phyloP scores from a whole-genome alignment of 305 asterid species.

The Salvia sclarea region DNA sequence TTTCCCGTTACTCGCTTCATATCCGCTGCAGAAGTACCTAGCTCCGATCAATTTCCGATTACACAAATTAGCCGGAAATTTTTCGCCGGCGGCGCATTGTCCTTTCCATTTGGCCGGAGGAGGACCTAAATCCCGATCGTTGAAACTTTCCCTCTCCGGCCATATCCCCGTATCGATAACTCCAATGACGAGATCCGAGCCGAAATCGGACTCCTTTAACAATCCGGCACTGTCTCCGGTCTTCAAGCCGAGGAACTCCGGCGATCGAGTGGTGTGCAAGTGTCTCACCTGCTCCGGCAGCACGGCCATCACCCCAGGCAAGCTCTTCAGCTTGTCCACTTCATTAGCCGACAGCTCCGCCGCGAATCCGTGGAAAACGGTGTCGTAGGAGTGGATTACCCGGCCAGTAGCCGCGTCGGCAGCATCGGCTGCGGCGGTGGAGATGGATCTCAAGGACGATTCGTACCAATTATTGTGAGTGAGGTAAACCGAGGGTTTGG shows the following conservation, averaged over 20 bases:
- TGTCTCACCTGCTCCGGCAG: conserved; percentile 77
- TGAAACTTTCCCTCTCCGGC: conserved; percentile 85
- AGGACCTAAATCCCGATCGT: conserved; percentile 66
- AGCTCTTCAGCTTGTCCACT: conserved; percentile 41
- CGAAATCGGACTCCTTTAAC: conserved; percentile 71
- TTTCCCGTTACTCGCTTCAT: conserved; percentile 77
- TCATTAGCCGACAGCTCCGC: conserved; percentile 50
- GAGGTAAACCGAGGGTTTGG: conserved; percentile 70
- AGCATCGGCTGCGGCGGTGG: conserved; percentile 21
- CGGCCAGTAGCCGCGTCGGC: conserved; percentile 9
- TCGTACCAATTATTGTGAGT: conserved; percentile 74
- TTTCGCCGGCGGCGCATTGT: conserved; percentile 50
- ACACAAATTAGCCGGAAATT: conserved; percentile 58
- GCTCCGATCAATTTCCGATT: conserved; percentile 86
- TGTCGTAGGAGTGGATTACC: conserved; percentile 58
- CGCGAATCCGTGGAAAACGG: conserved; percentile 79
- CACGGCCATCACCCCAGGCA: conserved; percentile 53
- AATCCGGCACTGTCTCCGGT: conserved; percentile 61
- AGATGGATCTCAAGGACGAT: conserved; percentile 52
- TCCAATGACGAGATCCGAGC: conserved; percentile 87
- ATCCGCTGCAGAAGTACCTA: conserved; percentile 59
- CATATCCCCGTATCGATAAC: conserved; percentile 94
- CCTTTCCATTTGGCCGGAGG: conserved; percentile 79
- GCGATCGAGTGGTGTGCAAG: conserved; percentile 82
- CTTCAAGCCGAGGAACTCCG: conserved; percentile 74